Conservation (phyloP, 2,329 filamentous ascomycete species). For the Davidsoniella neocaledoniae region DNA sequence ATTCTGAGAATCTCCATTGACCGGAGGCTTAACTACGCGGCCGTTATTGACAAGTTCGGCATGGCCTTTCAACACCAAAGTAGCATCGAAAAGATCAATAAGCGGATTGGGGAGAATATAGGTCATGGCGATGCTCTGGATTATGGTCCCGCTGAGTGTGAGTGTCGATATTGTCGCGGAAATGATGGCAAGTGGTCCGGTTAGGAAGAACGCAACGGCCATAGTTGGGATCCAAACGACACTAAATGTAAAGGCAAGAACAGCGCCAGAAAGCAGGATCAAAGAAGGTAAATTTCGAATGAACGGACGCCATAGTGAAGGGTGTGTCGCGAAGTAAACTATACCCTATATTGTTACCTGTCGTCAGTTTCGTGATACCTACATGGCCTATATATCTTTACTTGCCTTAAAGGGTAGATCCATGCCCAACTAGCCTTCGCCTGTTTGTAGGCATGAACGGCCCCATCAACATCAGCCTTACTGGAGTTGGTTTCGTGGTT, state of each 20-base stretch:
- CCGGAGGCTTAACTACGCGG: conserved; percentile 45
- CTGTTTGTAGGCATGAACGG: conserved; percentile 2
- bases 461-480: conserved; percentile 6
- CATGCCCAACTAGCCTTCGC: conserved; percentile 1
- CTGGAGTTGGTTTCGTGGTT: background rate
- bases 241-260: conserved; percentile 69
- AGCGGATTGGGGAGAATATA: conserved; percentile 71
- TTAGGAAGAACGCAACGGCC: conserved; percentile 66
- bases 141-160: conserved; percentile 42
- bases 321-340: conserved; percentile 39
- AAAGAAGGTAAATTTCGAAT: conserved; percentile 40
- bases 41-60: conserved; percentile 53
- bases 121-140: conserved; percentile 41
- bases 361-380: background rate
- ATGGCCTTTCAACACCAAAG: conserved; percentile 34
- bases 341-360: conserved; percentile 30
- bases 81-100: conserved; percentile 77
- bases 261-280: conserved; percentile 50
- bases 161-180: conserved; percentile 53
- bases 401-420: conserved; percentile 64
- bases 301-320: conserved; percentile 41
- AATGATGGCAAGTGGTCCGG: conserved; percentile 64
- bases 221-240: conserved; percentile 78
- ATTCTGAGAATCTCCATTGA: conserved; percentile 26
- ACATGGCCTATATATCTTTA: background rate